A percentile compares a stretch with the other conserved stretches of the same genome.
phyloP scores from a whole-genome alignment of 1,284 basidiomycete species.

The Calocybe gambosa region DNA sequence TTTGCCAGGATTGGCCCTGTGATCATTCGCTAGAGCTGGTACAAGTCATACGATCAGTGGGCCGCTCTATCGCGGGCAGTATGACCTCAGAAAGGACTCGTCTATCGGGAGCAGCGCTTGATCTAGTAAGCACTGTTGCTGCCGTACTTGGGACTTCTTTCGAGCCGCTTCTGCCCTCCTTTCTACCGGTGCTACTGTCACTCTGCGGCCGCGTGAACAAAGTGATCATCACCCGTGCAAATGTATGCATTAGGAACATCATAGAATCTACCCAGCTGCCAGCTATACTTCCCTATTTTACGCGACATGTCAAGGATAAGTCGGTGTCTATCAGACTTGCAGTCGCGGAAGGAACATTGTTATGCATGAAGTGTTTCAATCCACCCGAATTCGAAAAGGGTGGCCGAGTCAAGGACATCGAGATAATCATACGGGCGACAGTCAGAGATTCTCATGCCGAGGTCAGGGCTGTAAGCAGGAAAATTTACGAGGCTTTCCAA shows the following conservation, averaged over 20 bases:
- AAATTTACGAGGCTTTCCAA: constrained; percentile 73
- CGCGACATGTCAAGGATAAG: constrained; percentile 64
- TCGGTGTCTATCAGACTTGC: constrained; percentile 56
- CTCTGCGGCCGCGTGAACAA: constrained; percentile 79
- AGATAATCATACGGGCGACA: constrained; percentile 60
- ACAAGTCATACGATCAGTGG: constrained; percentile 45
- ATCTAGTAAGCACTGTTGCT: constrained; percentile 53
- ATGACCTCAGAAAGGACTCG: constrained; percentile 74
- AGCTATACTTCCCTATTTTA: constrained; percentile 56
- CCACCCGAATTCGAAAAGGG: constrained; percentile 71
- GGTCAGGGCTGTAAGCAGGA: constrained; percentile 61
- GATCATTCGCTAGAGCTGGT: constrained; percentile 54
- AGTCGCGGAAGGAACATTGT: constrained; percentile 57
- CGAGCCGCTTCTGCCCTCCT: constrained; percentile 61
- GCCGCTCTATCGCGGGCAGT: constrained; percentile 51
- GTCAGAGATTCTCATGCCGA: constrained; percentile 75
- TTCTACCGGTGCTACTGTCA: constrained; percentile 62
- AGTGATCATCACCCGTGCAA: constrained; percentile 65
- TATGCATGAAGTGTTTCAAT: constrained; percentile 68
- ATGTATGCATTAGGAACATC: constrained; percentile 51
- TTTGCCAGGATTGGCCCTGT: constrained; percentile 54
- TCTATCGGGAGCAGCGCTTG: constrained; percentile 67
- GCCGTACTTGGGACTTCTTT: constrained; percentile 56
- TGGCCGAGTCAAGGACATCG: constrained; percentile 56
- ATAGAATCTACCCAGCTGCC: constrained; percentile 70